Base-by-base conservation (phyloP, 176 grass and related monocot species). In the Phragmites australis region DNA sequence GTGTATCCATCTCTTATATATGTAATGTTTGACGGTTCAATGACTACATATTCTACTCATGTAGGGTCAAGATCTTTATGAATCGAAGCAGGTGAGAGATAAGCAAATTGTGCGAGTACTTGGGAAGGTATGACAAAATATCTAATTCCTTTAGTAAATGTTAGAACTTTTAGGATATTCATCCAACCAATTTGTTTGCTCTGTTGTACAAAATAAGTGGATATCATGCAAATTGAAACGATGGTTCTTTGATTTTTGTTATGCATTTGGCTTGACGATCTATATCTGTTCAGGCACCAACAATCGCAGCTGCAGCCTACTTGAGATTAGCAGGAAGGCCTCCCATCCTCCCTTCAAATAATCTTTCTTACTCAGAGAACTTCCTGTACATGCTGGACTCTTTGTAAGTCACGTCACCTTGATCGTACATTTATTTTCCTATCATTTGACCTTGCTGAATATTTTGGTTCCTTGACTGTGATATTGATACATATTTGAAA, bases 381-480 rank as follows among this genome's bases (percentile, higher is more conserved):
- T 99, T 95, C 75, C 84, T 99, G 57, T 95, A 91, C 84, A 95
- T 95, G 96, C 78, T 99, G 47, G 96, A 99, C 48, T 99, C 96
- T 27, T 59, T 99, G 96, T 99, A 99, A 93, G 90, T 83, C 56
- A 15, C 4, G 13, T 65, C 25, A 29, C 8, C 40, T 84, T 40
- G 23, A 37, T 71, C 48, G 37, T 39, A 40, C 50, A 34, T 50
- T 56, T 60, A 54, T 76, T 39, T 69, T 85, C 0, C 43, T 43
- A 30, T 1, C 23, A 51, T 62, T 55, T 23, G 22, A 55, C 72
- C 49, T 65, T 25, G 27, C 16, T 39, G 1, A 22, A 48, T 4
- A 48, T 26, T 43, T 39, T 3, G 37, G 15, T 13, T 59, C 39
- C 9, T 8, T 51, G 22, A 44, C 64, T 68, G 18, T 57, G 65